Evolutionary conservation across 106 monocot genomes (phyloP).

Genomic region (Allium sativum): DNA sequence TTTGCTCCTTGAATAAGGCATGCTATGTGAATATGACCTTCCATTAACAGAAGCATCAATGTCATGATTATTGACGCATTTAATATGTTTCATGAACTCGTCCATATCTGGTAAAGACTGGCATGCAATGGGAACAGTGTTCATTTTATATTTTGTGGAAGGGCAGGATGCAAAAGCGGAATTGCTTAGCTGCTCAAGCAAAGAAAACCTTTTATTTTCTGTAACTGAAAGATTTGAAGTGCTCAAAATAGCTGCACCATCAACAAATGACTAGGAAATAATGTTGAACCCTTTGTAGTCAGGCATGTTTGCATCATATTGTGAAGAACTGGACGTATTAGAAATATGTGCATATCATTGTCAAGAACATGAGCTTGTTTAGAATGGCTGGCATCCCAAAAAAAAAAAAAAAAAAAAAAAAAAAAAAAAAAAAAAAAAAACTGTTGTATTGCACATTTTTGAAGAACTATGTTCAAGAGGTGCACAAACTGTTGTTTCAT

Average conservation of each 20-base stretch:
- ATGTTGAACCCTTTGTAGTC: conserved; percentile 44
- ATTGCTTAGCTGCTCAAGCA: conserved; percentile 21
- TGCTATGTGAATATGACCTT: conserved; percentile 12
- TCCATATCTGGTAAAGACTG: conserved; percentile 30
- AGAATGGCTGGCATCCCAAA: background rate
- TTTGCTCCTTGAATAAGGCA: conserved; percentile 14
- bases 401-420: too few species aligned
- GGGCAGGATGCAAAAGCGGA: conserved; percentile 15
- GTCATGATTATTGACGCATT: conserved; percentile 8
- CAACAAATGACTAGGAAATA: conserved; percentile 7
- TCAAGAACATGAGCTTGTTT: conserved; percentile 7
- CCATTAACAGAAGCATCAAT: conserved; percentile 10
- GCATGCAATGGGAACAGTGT: conserved; percentile 21
- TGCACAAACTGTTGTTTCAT: background rate
- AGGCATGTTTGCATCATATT: conserved; percentile 19
- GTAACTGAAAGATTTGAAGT: conserved; percentile 22
- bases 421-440: too few species aligned
- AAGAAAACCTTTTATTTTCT: conserved; percentile 19
- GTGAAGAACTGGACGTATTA: conserved; percentile 7
- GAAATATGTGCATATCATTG: background rate
- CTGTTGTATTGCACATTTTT: background rate
- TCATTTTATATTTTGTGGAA: conserved; percentile 22
- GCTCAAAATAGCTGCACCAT: conserved; percentile 4
- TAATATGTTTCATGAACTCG: conserved; percentile 8
- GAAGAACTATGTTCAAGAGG: background rate